A percentile compares a stretch with the other conserved stretches of the same genome.
These are phyloP conservation scores for Ploettnerulaceae sp. DNA, from an alignment of 2,329 filamentous ascomycete species.

Conservation along the genomic window DNA sequence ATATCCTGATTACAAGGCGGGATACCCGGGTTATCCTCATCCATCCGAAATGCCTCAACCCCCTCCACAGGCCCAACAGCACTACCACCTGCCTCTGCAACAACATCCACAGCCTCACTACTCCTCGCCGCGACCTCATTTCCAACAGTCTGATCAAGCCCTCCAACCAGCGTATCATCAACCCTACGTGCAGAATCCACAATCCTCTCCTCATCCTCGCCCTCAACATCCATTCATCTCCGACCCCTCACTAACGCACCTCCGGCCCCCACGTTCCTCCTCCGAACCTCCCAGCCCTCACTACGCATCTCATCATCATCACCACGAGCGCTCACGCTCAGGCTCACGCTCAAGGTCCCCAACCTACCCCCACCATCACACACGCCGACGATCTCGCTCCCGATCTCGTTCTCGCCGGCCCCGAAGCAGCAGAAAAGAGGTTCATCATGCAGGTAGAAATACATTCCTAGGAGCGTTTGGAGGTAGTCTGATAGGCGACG, in stretches of 20 bases:
- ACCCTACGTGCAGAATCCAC: slow-evolving; percentile 1
- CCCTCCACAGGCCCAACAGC: background rate
- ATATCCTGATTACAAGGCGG: slow-evolving; percentile 2
- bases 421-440: background rate
- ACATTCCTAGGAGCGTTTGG: slow-evolving; percentile 26
- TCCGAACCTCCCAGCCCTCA: slow-evolving; percentile 22
- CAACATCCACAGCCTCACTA: slow-evolving; percentile 2
- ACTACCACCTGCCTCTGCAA: background rate
- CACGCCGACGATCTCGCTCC: slow-evolving; percentile 3
- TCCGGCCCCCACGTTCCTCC: slow-evolving; percentile 15
- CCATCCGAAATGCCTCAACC: background rate
- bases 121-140: background rate
- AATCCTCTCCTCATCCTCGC: background rate
- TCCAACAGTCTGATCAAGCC: slow-evolving; percentile 3
- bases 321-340: slow-evolving; percentile 1
- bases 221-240: background rate
- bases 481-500: slow-evolving; percentile 22
- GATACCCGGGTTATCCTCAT: slow-evolving; percentile 5
- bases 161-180: slow-evolving; percentile 8
- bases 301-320: slow-evolving; percentile 3
- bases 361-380: background rate
- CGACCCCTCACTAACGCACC: background rate
- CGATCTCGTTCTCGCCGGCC: background rate
- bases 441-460: slow-evolving; percentile 6
- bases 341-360: background rate